Evolutionary conservation across 768 basidiomycete genomes (phyloP).

Genomic region (Suillus subaureus): DNA sequence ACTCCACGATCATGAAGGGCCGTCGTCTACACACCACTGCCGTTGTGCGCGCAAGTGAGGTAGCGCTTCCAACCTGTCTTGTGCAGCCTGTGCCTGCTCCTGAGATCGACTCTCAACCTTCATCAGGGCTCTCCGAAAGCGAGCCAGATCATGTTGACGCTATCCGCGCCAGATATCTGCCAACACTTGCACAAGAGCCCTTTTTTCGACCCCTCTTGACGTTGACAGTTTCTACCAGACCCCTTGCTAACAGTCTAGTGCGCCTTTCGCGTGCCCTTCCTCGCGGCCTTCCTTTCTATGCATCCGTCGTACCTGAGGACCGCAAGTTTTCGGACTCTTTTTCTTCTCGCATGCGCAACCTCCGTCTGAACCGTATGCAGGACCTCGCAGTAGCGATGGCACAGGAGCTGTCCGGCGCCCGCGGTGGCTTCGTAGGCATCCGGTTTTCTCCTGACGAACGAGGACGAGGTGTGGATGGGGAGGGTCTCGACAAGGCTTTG

Average conservation of each 20-base stretch:
- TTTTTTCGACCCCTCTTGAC: conserved; percentile 46
- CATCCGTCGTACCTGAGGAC: conserved; percentile 34
- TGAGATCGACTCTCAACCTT: neutral
- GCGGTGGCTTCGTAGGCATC: conserved; percentile 42
- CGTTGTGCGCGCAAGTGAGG: conserved; percentile 7
- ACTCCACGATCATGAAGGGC: conserved; percentile 6
- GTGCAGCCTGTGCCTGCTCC: neutral
- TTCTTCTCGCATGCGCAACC: conserved; percentile 34
- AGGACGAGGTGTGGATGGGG: conserved; percentile 41
- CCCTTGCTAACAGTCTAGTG: conserved; percentile 37
- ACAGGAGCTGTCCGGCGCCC: conserved; percentile 34
- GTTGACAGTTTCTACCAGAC: conserved; percentile 44
- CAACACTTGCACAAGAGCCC: conserved; percentile 28
- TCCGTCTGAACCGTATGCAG: conserved; percentile 39
- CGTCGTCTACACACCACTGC: conserved; percentile 27
- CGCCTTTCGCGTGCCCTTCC: conserved; percentile 34
- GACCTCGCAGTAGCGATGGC: conserved; percentile 32
- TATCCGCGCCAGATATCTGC: conserved; percentile 32
- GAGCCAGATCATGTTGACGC: neutral
- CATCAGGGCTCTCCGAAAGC: neutral
- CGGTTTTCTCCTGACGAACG: conserved; percentile 31
- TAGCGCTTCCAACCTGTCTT: neutral
- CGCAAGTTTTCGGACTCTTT: conserved; percentile 35
- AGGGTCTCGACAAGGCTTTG: conserved; percentile 36
- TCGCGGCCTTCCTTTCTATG: conserved; percentile 40